Conservation (phyloP, 805 yeast species). For the Sugiyamaella lignohabitans region DNA sequence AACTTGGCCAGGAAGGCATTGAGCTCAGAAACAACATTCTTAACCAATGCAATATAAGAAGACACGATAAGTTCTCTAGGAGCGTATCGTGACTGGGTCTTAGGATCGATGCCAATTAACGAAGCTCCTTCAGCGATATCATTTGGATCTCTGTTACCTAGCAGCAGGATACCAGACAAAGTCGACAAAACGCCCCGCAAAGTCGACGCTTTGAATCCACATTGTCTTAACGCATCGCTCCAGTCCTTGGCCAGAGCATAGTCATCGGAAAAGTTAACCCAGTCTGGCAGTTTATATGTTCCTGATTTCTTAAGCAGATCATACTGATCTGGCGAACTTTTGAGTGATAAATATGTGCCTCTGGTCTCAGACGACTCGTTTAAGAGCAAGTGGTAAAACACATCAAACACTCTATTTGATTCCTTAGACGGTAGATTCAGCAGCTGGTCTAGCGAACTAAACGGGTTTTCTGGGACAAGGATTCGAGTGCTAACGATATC, state of each 20-base stretch:
- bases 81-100: constrained; percentile 22
- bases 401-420: constrained; percentile 32
- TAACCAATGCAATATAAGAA: constrained; percentile 30
- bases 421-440: constrained; percentile 23
- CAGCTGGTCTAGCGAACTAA: constrained; percentile 29
- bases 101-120: constrained; percentile 34
- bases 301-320: constrained; percentile 26
- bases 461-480: constrained; percentile 26
- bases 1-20: constrained; percentile 30
- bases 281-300: constrained; percentile 30
- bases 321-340: constrained; percentile 26
- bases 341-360: constrained; percentile 27
- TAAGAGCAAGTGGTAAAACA: constrained; percentile 32
- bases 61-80: constrained; percentile 30
- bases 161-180: constrained; percentile 35
- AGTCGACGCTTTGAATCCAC: constrained; percentile 31
- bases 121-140: constrained; percentile 38
- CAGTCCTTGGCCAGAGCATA: constrained; percentile 36
- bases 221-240: constrained; percentile 32
- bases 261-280: constrained; percentile 35
- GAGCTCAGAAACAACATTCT: constrained; percentile 29
- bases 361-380: constrained; percentile 28
- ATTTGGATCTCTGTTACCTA: constrained; percentile 30
- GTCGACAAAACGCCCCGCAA: constrained; percentile 31
- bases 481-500: constrained; percentile 29